phyloP scores from a whole-genome alignment of 495 filamentous ascomycete genomes.

The Penicillium canariense region DNA sequence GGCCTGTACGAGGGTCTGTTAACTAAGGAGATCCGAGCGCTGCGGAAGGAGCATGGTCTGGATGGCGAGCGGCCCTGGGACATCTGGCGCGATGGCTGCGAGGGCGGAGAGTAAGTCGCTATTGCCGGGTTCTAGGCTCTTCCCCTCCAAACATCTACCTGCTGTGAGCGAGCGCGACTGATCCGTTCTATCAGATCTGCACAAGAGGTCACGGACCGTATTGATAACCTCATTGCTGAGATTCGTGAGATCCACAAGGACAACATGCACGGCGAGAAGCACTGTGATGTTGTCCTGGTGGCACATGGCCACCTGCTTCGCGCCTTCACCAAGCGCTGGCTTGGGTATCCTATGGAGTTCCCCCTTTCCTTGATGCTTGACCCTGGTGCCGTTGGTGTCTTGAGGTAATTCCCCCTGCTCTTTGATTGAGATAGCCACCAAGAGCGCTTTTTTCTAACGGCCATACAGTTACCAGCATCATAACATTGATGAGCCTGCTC shows the following conservation, averaged over 20 bases:
- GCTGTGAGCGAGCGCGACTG: background rate
- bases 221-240: slow-evolving; percentile 65
- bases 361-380: slow-evolving; percentile 68
- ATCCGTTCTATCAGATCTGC: slow-evolving; percentile 34
- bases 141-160: background rate
- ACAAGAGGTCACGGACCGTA: slow-evolving; percentile 57
- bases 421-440: no score
- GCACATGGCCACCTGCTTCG: slow-evolving; percentile 77
- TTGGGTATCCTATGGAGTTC: slow-evolving; percentile 59
- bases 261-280: slow-evolving; percentile 47
- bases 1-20: slow-evolving; percentile 82
- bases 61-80: slow-evolving; percentile 60
- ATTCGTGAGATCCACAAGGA: slow-evolving; percentile 55
- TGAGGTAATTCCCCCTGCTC: slow-evolving; percentile 48
- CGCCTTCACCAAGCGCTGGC: slow-evolving; percentile 78
- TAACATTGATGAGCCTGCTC: slow-evolving; percentile 34
- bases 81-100: slow-evolving; percentile 82
- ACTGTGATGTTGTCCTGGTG: slow-evolving; percentile 58
- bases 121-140: no score
- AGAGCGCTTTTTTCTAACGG: background rate
- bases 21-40: slow-evolving; percentile 58
- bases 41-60: slow-evolving; percentile 58
- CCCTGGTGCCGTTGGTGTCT: slow-evolving; percentile 70
- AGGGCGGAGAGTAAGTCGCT: slow-evolving; percentile 45
- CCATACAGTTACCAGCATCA: slow-evolving; percentile 32